phyloP scores from a whole-genome alignment of 495 filamentous ascomycete species.

The Xylaria acuta region DNA sequence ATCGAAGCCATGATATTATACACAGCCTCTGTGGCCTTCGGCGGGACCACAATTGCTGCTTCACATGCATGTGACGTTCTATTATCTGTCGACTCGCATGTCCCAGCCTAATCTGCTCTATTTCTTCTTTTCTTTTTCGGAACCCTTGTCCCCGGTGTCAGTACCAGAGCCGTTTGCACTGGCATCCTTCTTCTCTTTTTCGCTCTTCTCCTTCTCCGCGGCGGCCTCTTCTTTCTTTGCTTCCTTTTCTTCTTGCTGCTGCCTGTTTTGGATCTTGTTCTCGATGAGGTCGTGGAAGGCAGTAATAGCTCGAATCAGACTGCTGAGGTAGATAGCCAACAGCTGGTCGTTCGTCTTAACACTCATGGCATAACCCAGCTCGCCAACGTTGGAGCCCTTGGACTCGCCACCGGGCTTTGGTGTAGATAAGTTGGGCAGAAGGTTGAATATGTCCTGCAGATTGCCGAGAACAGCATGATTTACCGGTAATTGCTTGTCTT shows the following conservation, averaged over 20 bases:
- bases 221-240: conserved; percentile 74
- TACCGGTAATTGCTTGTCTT: conserved; percentile 87
- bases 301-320: conserved; percentile 95
- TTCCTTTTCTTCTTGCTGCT: conserved; percentile 95
- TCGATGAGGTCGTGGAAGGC: conserved; percentile 99
- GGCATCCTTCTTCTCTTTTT: conserved; percentile 68
- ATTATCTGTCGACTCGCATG: conserved; percentile 18
- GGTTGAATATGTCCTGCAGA: conserved; percentile 98
- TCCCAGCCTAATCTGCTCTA: conserved; percentile 37
- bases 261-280: conserved; percentile 99
- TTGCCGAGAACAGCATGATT: conserved; percentile 98
- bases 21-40: conserved; percentile 25
- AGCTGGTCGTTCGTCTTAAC: conserved; percentile 99
- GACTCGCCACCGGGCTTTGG: conserved; percentile 64
- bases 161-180: conserved; percentile 62
- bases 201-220: conserved; percentile 51
- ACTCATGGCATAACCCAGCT: conserved; percentile 93
- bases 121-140: conserved; percentile 68
- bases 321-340: conserved; percentile 96
- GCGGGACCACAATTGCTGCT: conserved; percentile 14
- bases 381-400: conserved; percentile 70
- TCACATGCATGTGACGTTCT: conserved; percentile 16
- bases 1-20: conserved; percentile 34
- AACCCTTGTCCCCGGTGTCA: conserved; percentile 72
- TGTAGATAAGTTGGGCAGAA: conserved; percentile 93